These are phyloP conservation scores for Schwanniomyces vanrijiae DNA, from an alignment of 805 yeast species.

Conservation along the genomic window DNA sequence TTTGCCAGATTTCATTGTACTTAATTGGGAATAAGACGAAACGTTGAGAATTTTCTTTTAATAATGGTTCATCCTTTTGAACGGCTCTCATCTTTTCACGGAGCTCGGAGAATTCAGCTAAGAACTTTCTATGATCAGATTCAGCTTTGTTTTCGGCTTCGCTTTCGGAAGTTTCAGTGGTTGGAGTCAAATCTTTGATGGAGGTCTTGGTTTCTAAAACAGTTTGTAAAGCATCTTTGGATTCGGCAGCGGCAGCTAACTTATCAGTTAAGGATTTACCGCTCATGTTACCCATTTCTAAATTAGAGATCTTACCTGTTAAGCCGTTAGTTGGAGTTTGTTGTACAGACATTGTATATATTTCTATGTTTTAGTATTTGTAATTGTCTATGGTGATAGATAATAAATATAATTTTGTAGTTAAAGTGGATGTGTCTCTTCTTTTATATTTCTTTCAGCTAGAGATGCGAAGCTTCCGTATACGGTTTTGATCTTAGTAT, in stretches of 20 bases:
- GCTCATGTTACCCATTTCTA: slow-evolving; percentile 31
- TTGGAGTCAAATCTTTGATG: slow-evolving; percentile 18
- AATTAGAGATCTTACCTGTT: slow-evolving; percentile 43
- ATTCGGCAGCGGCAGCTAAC: slow-evolving; percentile 41
- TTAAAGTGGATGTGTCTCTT: not conserved
- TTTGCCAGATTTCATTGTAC: slow-evolving; percentile 98
- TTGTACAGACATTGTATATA: slow-evolving; percentile 45
- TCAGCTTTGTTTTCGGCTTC: slow-evolving; percentile 22
- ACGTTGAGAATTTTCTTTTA: slow-evolving; percentile 80
- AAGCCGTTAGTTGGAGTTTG: slow-evolving; percentile 60
- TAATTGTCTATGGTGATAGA: not conserved
- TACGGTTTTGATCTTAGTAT: not conserved
- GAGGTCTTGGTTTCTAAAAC: slow-evolving; percentile 9
- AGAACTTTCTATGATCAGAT: slow-evolving; percentile 54
- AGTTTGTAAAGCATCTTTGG: slow-evolving; percentile 30
- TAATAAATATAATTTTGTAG: not conserved
- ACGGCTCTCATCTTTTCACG: slow-evolving; percentile 70
- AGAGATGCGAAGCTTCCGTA: not conserved
- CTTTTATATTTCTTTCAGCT: slow-evolving; percentile 1
- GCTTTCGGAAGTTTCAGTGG: slow-evolving; percentile 20
- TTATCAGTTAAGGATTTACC: slow-evolving; percentile 42
- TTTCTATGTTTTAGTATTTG: not conserved
- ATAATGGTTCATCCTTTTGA: slow-evolving; percentile 88
- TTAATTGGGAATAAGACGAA: slow-evolving; percentile 94
- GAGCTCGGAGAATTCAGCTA: slow-evolving; percentile 63